Evolutionary conservation across 2,329 filamentous ascomycete genomes (phyloP).

Genomic region (Didymella exigua): DNA sequence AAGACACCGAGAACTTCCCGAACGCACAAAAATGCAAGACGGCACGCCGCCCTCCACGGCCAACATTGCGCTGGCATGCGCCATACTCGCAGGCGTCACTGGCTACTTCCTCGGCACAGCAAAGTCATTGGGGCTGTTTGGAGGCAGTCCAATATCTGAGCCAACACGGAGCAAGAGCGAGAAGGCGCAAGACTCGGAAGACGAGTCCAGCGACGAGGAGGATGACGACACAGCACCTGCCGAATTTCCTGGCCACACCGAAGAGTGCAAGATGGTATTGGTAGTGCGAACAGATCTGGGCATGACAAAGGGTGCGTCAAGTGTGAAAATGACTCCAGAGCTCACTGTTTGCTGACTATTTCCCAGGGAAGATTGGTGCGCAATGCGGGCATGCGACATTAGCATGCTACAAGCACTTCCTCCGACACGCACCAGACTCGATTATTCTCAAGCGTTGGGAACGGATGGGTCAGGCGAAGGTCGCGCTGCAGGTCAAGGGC

Average conservation of each 20-base stretch:
- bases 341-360: background rate
- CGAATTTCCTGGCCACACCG: constrained; percentile 59
- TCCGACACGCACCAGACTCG: constrained; percentile 60
- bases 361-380: constrained; percentile 89
- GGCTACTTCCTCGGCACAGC: constrained; percentile 76
- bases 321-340: background rate
- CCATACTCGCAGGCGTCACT: constrained; percentile 72
- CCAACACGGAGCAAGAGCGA: constrained; percentile 20
- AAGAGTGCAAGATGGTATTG: constrained; percentile 93
- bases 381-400: constrained; percentile 96
- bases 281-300: constrained; percentile 92
- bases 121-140: constrained; percentile 74
- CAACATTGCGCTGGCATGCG: constrained; percentile 72
- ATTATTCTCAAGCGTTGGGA: constrained; percentile 84
- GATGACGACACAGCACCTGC: constrained; percentile 42
- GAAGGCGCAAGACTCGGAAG: constrained; percentile 34
- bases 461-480: constrained; percentile 83
- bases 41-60: constrained; percentile 58
- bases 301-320: constrained; percentile 86
- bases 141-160: constrained; percentile 53
- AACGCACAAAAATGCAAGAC: constrained; percentile 36
- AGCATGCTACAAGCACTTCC: constrained; percentile 90
- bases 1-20: too few relatives aligned
- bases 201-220: constrained; percentile 34
- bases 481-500: constrained; percentile 85